Percentiles rank a stretch among this genome's conserved stretches.
Evolutionary conservation across 192 early-diverging fungal species (phyloP).

Genomic region (Radiomyces spectabilis): DNA sequence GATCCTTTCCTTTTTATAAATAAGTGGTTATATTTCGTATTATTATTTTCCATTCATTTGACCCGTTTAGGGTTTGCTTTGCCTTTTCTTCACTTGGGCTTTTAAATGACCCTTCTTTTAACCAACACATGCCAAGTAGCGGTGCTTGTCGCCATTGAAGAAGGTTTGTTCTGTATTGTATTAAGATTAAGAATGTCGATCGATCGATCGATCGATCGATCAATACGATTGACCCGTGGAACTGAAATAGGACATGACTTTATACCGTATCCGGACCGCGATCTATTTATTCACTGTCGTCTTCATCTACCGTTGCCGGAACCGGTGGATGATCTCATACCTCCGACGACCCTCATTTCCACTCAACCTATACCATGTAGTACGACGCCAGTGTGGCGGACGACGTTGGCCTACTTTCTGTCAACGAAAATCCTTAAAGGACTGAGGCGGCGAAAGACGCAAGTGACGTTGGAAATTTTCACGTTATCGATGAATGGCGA

Average conservation of each 20-base stretch:
- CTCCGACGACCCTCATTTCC: slow-evolving; percentile 1
- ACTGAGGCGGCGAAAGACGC: background rate
- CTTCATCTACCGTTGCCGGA: background rate
- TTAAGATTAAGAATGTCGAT: background rate
- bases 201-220: no score
- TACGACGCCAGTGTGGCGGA: background rate
- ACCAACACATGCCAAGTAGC: background rate
- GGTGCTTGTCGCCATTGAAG: slow-evolving; percentile 2
- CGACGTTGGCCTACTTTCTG: background rate
- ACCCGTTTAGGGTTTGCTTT: no score
- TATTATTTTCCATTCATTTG: background rate
- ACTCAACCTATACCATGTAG: background rate
- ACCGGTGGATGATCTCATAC: background rate
- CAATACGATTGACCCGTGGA: background rate
- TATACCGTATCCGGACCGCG: background rate
- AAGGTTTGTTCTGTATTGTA: background rate
- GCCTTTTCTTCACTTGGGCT: no score
- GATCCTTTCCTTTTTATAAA: slow-evolving; percentile 5
- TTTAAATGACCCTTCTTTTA: background rate
- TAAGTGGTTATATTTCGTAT: background rate
- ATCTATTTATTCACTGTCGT: background rate
- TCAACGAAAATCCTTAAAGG: background rate
- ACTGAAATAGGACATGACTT: background rate
- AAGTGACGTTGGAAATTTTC: background rate
- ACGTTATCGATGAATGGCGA: background rate